These are phyloP conservation scores for Hirsutella minnesotensis DNA, from an alignment of 2,329 filamentous ascomycete genomes.

Conservation along the genomic window DNA sequence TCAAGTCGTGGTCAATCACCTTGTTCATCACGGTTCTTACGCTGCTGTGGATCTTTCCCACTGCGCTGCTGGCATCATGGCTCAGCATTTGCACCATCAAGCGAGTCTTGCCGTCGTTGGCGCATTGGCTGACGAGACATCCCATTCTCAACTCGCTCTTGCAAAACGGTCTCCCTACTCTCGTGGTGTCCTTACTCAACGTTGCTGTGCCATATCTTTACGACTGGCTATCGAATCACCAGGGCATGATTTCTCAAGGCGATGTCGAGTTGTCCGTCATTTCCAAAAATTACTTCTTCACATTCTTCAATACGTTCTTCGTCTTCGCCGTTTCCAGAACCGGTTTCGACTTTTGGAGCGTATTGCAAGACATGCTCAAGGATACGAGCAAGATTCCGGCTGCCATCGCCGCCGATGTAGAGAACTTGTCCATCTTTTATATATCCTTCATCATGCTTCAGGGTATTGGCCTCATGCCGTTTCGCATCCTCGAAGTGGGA, in stretches of 20 bases:
- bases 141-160: constrained; percentile 63
- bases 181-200: constrained; percentile 77
- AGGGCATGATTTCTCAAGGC: constrained; percentile 90
- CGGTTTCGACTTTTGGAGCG: constrained; percentile 60
- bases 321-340: constrained; percentile 85
- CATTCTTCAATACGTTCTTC: constrained; percentile 97
- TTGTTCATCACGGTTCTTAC: constrained; percentile 72
- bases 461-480: constrained; percentile 83
- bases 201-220: constrained; percentile 88
- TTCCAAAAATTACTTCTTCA: constrained; percentile 98
- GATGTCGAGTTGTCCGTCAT: constrained; percentile 92
- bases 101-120: constrained; percentile 59
- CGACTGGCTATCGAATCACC: constrained; percentile 78
- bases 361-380: constrained; percentile 61
- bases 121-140: constrained; percentile 54
- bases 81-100: constrained; percentile 73
- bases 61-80: constrained; percentile 67
- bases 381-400: constrained; percentile 71
- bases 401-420: constrained; percentile 63
- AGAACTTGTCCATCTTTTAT: constrained; percentile 71
- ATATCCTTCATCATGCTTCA: constrained; percentile 90
- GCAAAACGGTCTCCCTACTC: constrained; percentile 76
- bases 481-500: constrained; percentile 83
- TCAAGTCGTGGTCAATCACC: constrained; percentile 76
- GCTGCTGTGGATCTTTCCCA: constrained; percentile 76